Conservation (phyloP, 2,329 filamentous ascomycete genomes). For the Corynespora cassiicola region DNA sequence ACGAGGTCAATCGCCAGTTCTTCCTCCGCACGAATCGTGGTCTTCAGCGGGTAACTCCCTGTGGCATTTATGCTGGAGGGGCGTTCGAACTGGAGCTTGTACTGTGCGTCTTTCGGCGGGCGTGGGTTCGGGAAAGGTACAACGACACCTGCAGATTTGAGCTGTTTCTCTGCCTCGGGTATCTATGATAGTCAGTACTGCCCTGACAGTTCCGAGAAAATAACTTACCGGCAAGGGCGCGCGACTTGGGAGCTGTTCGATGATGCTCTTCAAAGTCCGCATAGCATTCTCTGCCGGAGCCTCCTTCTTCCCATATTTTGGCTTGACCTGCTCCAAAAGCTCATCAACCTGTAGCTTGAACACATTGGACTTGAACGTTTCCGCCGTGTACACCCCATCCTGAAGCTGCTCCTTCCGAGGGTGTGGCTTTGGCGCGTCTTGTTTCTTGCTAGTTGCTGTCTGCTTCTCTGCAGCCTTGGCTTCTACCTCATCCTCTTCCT, state of each 20-base stretch:
- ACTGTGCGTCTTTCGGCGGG: conserved; percentile 77
- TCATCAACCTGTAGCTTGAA: conserved; percentile 74
- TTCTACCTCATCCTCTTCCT: conserved; percentile 26
- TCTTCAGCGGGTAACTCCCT: conserved; percentile 83
- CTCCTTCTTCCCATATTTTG: conserved; percentile 64
- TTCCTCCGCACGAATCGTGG: conserved; percentile 69
- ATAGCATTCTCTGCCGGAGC: conserved; percentile 58
- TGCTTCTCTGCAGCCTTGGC: conserved; percentile 12
- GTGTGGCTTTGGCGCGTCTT: conserved; percentile 16
- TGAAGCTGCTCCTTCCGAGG: conserved; percentile 34
- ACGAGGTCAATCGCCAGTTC: conserved; percentile 77
- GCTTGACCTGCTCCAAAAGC: conserved; percentile 63
- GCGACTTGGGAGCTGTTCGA: conserved; percentile 63
- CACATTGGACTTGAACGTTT: conserved; percentile 69
- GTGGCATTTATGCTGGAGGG: conserved; percentile 84
- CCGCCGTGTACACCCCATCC: conserved; percentile 54
- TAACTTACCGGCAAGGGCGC: conserved; percentile 52
- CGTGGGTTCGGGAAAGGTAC: conserved; percentile 86
- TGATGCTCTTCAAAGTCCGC: conserved; percentile 61
- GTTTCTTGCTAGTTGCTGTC: conserved; percentile 2
- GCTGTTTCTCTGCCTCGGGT: conserved; percentile 69
- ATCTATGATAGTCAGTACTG: conserved; percentile 58
- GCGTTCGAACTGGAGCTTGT: conserved; percentile 79
- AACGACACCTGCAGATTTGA: conserved; percentile 70
- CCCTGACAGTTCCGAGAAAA: neutral